These are phyloP conservation scores for Metschnikowia kunwiensis DNA, from an alignment of 805 yeast species.

Conservation along the genomic window DNA sequence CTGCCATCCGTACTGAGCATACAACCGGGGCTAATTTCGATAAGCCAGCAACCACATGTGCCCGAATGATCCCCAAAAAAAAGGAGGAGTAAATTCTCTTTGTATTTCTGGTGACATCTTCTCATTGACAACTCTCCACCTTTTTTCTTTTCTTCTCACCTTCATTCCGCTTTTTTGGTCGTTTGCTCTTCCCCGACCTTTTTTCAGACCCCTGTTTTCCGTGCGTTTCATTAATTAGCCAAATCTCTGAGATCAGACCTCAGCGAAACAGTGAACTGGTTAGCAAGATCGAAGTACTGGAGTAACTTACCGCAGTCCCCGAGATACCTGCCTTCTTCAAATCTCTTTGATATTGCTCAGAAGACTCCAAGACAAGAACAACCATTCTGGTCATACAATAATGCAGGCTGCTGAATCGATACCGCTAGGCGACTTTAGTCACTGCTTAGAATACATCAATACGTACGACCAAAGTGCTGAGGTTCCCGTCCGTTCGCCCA, in stretches of 20 bases:
- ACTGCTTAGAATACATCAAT: slow-evolving; percentile 9
- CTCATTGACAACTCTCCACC: neutral
- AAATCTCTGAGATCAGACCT: too few relatives aligned
- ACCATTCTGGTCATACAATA: too few relatives aligned
- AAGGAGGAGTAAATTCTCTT: neutral
- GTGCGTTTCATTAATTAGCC: slow-evolving; percentile 3
- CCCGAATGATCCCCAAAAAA: neutral
- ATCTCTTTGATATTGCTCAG: too few relatives aligned
- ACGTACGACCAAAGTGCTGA: slow-evolving; percentile 5
- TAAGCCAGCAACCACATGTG: neutral
- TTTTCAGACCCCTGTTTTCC: too few relatives aligned
- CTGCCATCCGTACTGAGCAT: too few relatives aligned
- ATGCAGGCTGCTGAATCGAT: slow-evolving; percentile 1
- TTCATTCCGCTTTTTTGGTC: neutral
- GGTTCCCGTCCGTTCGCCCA: slow-evolving; percentile 15
- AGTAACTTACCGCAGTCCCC: too few relatives aligned
- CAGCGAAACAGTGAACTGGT: too few relatives aligned
- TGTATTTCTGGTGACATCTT: too few relatives aligned
- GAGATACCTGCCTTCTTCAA: too few relatives aligned
- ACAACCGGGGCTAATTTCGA: neutral
- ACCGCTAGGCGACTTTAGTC: slow-evolving; percentile 3
- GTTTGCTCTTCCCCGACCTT: too few relatives aligned
- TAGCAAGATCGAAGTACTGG: too few relatives aligned
- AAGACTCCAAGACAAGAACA: too few relatives aligned
- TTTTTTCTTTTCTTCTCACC: neutral